Evolutionary conservation across 2,329 filamentous ascomycete genomes (phyloP), one percentile per base, ranked within the genome.

Genomic region (Sarocladiaceae sp.): DNA sequence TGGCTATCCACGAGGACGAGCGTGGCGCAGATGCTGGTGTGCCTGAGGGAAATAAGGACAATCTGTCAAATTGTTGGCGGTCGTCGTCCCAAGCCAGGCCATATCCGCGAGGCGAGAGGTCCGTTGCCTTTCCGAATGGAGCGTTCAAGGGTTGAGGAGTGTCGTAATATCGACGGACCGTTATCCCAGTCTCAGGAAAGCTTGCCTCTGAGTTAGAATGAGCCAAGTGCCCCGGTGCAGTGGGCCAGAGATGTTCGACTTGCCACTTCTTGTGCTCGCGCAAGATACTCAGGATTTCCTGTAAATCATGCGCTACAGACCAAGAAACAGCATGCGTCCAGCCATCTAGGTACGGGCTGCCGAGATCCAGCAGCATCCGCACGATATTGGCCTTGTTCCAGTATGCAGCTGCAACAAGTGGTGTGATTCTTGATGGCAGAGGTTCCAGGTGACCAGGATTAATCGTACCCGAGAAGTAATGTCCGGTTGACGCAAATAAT

Each of bases 351-450:
- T 58, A 57, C 5, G 55, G 39, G 0, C 50, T 43, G 18, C 45
- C 51, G 3, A 45, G 51, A 10, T 42, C 26, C 9, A 59, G 32
- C 4, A 61, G 44, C n/a, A 55, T 19, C 3, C 47, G 49, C 15
- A 54, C 48, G 13, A 60, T 52, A 0, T 54, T 52, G 1, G 50
- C 7, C 16, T 53, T 50, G n/a, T 52, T 43, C 58, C 58, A 61
- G 12, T 51, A 51, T 3, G 56, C 52, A 3, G 58, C 57, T 5
- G 57, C 57, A 2, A 54, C 47, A 2, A 61, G 47, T 2, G 58
- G 58, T 1, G 55, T 56, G n/a, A 61, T 24, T 9, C 19, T 4
- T 16, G n/a, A 24, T 19, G 29, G 12, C 3, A 11, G 23, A 6
- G 37, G n/a, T n/a, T 15, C 3, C 5, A 27, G 23, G 12, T 41